These are phyloP conservation scores for Diplocarpon rosae DNA, from an alignment of 2,329 filamentous ascomycete genomes.

Conservation along the genomic window DNA sequence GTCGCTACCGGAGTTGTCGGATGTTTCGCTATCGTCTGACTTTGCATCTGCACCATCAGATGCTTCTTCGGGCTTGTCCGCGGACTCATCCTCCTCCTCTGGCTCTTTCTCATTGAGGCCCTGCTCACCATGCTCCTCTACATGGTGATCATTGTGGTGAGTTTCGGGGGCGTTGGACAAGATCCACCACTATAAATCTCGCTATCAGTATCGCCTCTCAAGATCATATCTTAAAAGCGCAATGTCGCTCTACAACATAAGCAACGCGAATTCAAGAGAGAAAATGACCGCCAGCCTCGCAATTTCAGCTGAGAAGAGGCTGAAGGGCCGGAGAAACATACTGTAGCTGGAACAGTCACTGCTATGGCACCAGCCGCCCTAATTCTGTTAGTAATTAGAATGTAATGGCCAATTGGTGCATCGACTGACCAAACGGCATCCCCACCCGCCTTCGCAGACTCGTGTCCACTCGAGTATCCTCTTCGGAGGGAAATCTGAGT, in stretches of 20 bases:
- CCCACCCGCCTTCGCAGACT: conserved; percentile 30
- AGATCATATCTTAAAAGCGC: too few relatives aligned
- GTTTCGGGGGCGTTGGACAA: conserved; percentile 17
- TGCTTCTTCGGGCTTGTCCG: conserved; percentile 22
- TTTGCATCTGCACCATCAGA: conserved; percentile 22
- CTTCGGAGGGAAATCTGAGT: conserved; percentile 28
- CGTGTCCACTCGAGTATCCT: conserved; percentile 34
- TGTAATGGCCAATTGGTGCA: not conserved
- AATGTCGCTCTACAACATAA: too few relatives aligned
- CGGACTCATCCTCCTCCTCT: conserved; percentile 21
- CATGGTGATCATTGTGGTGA: conserved; percentile 22
- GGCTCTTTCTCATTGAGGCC: not conserved
- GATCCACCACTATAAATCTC: conserved; percentile 14
- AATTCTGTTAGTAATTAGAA: conserved; percentile 9
- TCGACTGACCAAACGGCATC: conserved; percentile 38
- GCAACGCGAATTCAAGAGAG: too few relatives aligned
- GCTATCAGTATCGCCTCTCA: too few relatives aligned
- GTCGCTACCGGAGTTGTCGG: conserved; percentile 22
- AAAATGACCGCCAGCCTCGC: too few relatives aligned
- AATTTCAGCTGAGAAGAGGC: too few relatives aligned
- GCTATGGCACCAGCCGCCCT: conserved; percentile 38
- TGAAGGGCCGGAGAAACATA: too few relatives aligned
- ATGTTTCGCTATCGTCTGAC: conserved; percentile 23
- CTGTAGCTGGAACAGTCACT: conserved; percentile 31
- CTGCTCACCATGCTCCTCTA: conserved; percentile 12